Evolutionary conservation across 306 rosid genomes (phyloP).

Genomic region (Mimosa bimucronata): DNA sequence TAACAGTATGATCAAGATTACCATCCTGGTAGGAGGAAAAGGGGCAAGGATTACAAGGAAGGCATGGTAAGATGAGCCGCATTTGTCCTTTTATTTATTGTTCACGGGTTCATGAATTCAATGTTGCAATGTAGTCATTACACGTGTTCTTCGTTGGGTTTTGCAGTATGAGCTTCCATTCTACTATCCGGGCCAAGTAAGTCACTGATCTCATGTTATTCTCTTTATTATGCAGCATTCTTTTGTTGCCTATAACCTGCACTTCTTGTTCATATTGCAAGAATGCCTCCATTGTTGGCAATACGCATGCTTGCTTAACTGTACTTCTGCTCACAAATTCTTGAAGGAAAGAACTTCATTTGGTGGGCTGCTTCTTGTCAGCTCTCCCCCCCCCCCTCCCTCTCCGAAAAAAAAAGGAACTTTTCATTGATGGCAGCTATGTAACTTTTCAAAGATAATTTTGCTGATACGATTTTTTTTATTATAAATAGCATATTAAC

Average conservation of each 20-base stretch:
- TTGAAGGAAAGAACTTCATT: neutral
- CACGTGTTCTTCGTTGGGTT: constrained; percentile 26
- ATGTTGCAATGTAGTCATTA: constrained; percentile 38
- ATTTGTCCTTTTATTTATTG: constrained; percentile 9
- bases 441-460: neutral
- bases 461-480: neutral
- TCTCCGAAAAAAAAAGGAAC: no score
- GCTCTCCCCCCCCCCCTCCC: no score
- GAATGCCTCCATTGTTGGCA: constrained; percentile 14
- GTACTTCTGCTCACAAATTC: constrained; percentile 8
- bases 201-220: constrained; percentile 39
- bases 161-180: constrained; percentile 98
- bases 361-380: no score
- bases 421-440: no score
- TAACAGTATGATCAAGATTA: constrained; percentile 89
- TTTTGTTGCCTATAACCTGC: constrained; percentile 30
- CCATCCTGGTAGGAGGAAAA: constrained; percentile 92
- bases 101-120: constrained; percentile 4
- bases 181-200: constrained; percentile 97
- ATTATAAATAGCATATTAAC: neutral
- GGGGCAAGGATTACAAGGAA: constrained; percentile 95
- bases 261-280: constrained; percentile 9
- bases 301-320: constrained; percentile 2
- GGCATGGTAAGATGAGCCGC: constrained; percentile 68
- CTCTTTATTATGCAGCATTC: constrained; percentile 6